Evolutionary conservation across 345 rosid genomes (phyloP).

Genomic region (Populus ilicifolia): DNA sequence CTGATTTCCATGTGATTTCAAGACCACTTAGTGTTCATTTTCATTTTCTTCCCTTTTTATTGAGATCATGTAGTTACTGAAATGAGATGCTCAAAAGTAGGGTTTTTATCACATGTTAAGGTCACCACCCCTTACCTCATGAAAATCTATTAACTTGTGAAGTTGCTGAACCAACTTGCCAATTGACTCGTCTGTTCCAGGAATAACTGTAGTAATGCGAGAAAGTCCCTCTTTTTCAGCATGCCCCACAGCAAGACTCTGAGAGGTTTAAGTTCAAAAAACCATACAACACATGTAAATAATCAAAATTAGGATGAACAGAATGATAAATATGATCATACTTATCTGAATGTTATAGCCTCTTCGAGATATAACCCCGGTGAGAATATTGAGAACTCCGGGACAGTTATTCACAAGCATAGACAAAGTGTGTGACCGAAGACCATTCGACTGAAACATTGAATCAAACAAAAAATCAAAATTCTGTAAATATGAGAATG

Average conservation of each 20-base stretch:
- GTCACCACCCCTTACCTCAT: slow-evolving; percentile 43
- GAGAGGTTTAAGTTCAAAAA: slow-evolving; percentile 1
- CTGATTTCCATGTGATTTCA: not conserved
- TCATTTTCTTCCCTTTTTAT: not conserved
- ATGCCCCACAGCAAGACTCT: slow-evolving; percentile 71
- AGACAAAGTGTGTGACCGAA: slow-evolving; percentile 74
- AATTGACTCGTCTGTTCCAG: slow-evolving; percentile 58
- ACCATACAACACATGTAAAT: not conserved
- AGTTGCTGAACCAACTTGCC: slow-evolving; percentile 60
- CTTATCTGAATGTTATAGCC: slow-evolving; percentile 89
- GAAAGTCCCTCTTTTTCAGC: slow-evolving; percentile 57
- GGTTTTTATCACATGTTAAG: not conserved
- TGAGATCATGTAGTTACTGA: not conserved
- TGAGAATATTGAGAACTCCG: slow-evolving; percentile 78
- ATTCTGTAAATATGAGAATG: not conserved
- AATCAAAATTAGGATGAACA: not conserved
- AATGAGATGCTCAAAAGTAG: not conserved
- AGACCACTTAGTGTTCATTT: not conserved
- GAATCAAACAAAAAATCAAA: slow-evolving; percentile 2
- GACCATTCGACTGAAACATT: slow-evolving; percentile 58
- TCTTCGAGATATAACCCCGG: slow-evolving; percentile 80
- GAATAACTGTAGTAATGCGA: slow-evolving; percentile 60
- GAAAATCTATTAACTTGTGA: slow-evolving; percentile 48
- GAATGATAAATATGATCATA: not conserved
- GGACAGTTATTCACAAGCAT: slow-evolving; percentile 75